Conservation (phyloP, 2,329 filamentous ascomycete genomes). For the Sclerotinia spermophila region DNA sequence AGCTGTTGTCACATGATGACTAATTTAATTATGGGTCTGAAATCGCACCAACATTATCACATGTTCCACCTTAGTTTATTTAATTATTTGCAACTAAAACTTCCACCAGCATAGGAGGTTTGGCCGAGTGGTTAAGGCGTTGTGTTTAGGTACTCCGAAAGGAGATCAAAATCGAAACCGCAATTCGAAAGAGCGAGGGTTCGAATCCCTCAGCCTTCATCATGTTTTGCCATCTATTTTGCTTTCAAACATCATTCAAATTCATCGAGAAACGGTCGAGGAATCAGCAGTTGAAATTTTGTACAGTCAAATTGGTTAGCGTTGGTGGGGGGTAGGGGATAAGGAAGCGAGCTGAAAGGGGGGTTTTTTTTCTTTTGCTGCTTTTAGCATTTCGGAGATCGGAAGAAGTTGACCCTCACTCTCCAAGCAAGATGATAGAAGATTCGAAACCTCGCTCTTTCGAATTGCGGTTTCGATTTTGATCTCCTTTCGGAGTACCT, state of each 20-base stretch:
- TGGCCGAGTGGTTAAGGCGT: slow-evolving; percentile 57
- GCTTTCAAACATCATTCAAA: neutral
- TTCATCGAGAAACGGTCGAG: neutral
- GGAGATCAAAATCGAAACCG: slow-evolving; percentile 33
- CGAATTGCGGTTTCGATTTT: neutral
- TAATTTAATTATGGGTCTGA: no score
- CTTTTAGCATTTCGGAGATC: neutral
- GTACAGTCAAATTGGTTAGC: neutral
- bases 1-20: no score
- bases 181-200: slow-evolving; percentile 46
- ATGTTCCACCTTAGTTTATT: no score
- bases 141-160: slow-evolving; percentile 47
- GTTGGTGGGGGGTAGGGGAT: neutral
- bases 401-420: neutral
- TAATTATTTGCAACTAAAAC: no score
- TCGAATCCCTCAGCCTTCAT: slow-evolving; percentile 50
- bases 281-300: neutral
- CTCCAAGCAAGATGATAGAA: neutral
- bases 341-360: neutral
- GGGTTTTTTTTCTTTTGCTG: neutral
- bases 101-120: slow-evolving; percentile 38
- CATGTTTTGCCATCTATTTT: slow-evolving; percentile 19
- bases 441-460: neutral
- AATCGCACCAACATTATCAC: no score
- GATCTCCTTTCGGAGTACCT: neutral